A percentile compares a stretch with the other conserved stretches of the same genome.
phyloP scores from a whole-genome alignment of 345 rosid genomes.

The Eucalyptus cladocalyx region DNA sequence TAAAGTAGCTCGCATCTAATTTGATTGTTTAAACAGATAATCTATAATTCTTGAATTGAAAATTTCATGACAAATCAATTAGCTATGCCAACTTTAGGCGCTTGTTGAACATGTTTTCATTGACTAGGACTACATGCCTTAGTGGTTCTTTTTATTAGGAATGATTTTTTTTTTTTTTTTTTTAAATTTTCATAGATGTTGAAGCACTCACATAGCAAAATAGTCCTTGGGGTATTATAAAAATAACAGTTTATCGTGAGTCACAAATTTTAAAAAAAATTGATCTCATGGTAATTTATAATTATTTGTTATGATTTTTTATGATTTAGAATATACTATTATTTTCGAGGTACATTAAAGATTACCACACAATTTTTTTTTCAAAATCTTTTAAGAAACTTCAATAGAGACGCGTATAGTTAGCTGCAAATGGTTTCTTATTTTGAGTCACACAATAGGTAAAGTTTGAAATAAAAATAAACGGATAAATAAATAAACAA shows the following conservation, averaged over 20 bases:
- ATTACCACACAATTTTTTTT: too few relatives aligned
- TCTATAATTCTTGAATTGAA: too few relatives aligned
- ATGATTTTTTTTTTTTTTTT: too few relatives aligned
- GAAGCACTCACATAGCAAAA: background rate
- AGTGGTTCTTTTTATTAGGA: background rate
- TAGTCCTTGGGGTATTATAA: accelerated
- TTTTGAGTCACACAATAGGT: too few relatives aligned
- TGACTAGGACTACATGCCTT: background rate
- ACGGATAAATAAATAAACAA: background rate
- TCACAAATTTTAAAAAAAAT: accelerated
- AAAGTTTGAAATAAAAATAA: too few relatives aligned
- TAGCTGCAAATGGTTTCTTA: background rate
- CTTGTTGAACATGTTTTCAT: background rate
- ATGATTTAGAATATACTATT: too few relatives aligned
- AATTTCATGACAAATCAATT: background rate
- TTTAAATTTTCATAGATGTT: too few relatives aligned
- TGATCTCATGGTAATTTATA: too few relatives aligned
- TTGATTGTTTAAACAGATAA: background rate
- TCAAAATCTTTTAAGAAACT: background rate
- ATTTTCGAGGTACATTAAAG: too few relatives aligned
- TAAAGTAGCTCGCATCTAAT: background rate
- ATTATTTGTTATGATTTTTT: too few relatives aligned
- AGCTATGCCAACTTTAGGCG: background rate
- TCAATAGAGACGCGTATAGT: background rate
- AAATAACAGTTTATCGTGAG: accelerated